Evolutionary conservation across 2,329 filamentous ascomycete species (phyloP).

Genomic region (Nothopassalora personata): DNA sequence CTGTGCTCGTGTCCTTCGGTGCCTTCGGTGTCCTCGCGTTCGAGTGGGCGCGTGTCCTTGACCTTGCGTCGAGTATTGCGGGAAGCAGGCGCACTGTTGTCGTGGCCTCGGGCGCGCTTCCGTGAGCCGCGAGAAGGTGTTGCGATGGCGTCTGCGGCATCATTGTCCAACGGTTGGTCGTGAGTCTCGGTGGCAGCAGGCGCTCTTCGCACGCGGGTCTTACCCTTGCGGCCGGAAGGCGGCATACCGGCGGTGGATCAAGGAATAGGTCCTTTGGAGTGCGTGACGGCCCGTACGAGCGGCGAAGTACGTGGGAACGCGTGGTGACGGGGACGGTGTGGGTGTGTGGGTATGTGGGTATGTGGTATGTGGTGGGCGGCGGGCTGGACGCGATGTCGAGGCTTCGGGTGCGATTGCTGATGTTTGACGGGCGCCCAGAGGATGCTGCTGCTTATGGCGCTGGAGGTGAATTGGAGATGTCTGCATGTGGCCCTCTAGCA

Average conservation of each 20-base stretch:
- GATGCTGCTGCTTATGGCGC: no score
- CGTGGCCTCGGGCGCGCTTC: conserved; percentile 37
- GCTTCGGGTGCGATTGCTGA: no score
- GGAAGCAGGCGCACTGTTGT: conserved; percentile 21
- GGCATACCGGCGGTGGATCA: conserved; percentile 23
- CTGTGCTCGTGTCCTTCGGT: conserved; percentile 36
- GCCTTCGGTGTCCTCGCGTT: conserved; percentile 35
- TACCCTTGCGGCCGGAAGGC: conserved; percentile 31
- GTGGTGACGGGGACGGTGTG: not conserved
- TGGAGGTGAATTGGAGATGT: no score
- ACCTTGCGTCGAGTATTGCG: conserved; percentile 32
- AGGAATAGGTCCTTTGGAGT: not conserved
- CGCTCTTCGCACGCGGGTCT: conserved; percentile 30
- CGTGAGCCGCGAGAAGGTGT: conserved; percentile 46
- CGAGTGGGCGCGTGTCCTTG: conserved; percentile 29
- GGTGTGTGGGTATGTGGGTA: not conserved
- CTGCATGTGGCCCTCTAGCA: no score
- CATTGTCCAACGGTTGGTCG: conserved; percentile 35
- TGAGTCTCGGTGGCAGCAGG: conserved; percentile 23
- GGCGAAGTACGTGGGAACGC: not conserved
- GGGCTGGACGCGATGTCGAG: no score
- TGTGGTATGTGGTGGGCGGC: no score
- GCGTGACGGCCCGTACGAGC: no score
- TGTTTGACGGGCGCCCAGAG: no score
- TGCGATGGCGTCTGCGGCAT: conserved; percentile 44